Evolutionary conservation across 2,329 filamentous ascomycete species (phyloP).

Genomic region (Xylaria sp.): DNA sequence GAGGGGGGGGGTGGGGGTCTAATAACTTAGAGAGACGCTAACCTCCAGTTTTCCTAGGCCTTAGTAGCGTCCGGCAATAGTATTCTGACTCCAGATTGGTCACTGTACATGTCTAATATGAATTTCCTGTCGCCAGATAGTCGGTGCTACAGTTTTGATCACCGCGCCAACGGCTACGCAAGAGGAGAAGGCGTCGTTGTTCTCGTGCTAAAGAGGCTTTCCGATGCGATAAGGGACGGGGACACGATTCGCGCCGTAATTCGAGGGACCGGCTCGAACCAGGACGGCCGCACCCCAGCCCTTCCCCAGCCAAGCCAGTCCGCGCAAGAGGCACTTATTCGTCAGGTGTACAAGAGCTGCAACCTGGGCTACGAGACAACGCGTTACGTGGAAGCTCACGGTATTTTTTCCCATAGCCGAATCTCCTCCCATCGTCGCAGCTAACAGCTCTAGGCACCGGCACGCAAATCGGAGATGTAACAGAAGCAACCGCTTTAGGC

Average conservation of each 20-base stretch:
- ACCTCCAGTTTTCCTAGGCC: too few relatives aligned
- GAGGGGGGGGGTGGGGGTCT: too few relatives aligned
- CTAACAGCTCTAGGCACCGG: conserved; percentile 6
- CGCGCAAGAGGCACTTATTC: background rate
- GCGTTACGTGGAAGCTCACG: background rate
- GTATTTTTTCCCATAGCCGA: too few relatives aligned
- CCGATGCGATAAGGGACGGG: background rate
- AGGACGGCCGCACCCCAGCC: conserved; percentile 44
- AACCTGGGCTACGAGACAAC: background rate
- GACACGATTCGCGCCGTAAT: conserved; percentile 33
- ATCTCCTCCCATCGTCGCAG: too few relatives aligned
- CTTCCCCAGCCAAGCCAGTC: background rate
- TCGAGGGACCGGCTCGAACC: conserved; percentile 46
- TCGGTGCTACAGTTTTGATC: conserved; percentile 33
- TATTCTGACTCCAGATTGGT: background rate
- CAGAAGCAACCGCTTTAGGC: conserved; percentile 31
- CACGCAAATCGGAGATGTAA: conserved; percentile 27
- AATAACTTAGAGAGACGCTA: too few relatives aligned
- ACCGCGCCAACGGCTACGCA: conserved; percentile 19
- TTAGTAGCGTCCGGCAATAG: background rate
- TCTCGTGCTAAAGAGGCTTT: background rate
- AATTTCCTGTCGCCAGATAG: background rate
- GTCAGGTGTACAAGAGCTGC: background rate
- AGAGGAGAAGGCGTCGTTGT: background rate
- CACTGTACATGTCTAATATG: background rate